These are phyloP conservation scores for Malus sieversii DNA, from an alignment of 306 rosid species.

Conservation along the genomic window DNA sequence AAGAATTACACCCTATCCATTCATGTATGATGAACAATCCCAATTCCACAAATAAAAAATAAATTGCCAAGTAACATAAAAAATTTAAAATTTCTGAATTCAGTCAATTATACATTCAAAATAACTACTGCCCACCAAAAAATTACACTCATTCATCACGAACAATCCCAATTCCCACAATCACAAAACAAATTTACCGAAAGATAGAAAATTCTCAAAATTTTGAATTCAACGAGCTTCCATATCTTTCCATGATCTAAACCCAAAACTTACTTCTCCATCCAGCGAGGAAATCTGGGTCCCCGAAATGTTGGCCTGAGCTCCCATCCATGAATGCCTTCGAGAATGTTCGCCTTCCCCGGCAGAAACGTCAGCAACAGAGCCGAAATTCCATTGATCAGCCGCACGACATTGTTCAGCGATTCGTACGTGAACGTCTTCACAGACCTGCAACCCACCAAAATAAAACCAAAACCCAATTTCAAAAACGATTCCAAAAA, in stretches of 20 bases:
- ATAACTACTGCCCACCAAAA: background rate
- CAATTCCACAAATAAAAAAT: background rate
- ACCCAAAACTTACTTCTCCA: slow-evolving; percentile 67
- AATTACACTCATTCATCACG: background rate
- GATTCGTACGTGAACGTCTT: slow-evolving; percentile 81
- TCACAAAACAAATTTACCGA: background rate
- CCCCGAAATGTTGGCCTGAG: slow-evolving; percentile 88
- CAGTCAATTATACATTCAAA: background rate
- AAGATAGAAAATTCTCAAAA: background rate
- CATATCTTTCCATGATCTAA: background rate
- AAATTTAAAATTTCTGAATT: background rate
- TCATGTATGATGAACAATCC: background rate
- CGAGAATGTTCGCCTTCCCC: slow-evolving; percentile 71
- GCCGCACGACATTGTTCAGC: slow-evolving; percentile 64
- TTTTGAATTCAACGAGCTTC: background rate
- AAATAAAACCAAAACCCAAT: background rate
- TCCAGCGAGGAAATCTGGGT: slow-evolving; percentile 97
- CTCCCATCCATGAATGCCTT: slow-evolving; percentile 98
- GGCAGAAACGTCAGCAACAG: slow-evolving; percentile 66
- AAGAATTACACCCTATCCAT: background rate
- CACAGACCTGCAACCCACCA: slow-evolving; percentile 59
- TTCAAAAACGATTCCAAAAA: background rate
- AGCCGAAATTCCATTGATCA: slow-evolving; percentile 90
- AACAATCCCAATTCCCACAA: background rate
- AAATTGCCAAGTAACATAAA: too few relatives aligned